Evolutionary conservation across 2,329 filamentous ascomycete genomes (phyloP), one percentile per base, ranked within the genome.

Genomic region (Penicillium rolfsii): DNA sequence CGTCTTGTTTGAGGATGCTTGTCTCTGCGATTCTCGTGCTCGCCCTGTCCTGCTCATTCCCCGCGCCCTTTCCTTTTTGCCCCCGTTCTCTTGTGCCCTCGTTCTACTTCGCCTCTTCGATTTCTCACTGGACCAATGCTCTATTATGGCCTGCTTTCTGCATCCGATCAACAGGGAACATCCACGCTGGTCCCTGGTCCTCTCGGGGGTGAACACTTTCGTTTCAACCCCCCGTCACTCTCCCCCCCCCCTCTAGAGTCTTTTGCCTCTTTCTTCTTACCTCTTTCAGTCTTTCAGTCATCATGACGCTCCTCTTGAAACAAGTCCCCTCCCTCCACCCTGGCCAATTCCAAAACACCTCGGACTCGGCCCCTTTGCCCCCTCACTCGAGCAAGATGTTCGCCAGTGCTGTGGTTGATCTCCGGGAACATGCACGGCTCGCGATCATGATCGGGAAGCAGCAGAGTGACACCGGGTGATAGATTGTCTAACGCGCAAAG

Each of bases 391-490:
- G 46, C 41, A 28, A 54, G 52, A 53, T 38, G 46, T 50, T 48
- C 49, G 55, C 11, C 30, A 33, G 11, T 30, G 14, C 22, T 16
- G n/a, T 52, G 40, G 50, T 57, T 59, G 8, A 43, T 22, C 24
- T 30, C 14, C 45, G 55, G 63, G 48, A 49, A 56, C 41, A 59
- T 63, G 60, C 60, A 57, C 49, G 50, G 55, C 54, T 58, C 57
- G 52, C 54, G 46, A 60, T 63, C 49, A 55, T 35, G 48, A 40
- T 61, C 67, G 67, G 67, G 59, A 67, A 68, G 64, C 65, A 63
- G 48, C 65, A 69, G 54, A 54, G 67, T 69, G 36, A 68, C 67
- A 67, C 64, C 61, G 64, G 65, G 62, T 68, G 58, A 58, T 64
- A 64, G 64, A 68, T 67, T 65, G 62, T 63, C 60, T 64, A 60